Base-by-base conservation (phyloP, 2,329 filamentous ascomycete genomes). In the Decorospora gaudefroyi region DNA sequence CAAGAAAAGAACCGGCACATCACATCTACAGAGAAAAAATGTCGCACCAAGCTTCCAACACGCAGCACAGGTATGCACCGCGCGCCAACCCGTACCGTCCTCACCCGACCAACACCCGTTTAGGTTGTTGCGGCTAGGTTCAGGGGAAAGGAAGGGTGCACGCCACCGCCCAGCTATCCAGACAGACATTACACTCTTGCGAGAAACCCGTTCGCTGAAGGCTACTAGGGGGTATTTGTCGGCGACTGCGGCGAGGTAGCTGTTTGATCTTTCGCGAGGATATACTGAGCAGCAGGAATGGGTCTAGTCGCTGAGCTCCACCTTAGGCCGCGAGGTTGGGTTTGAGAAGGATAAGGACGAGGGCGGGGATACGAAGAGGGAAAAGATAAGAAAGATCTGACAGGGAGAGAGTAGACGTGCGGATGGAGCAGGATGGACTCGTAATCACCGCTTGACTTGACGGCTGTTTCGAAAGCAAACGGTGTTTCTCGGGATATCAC, bases 261-360 rank as follows among this genome's bases (percentile, higher is more conserved):
- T 56, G 39, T 58, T 76, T 69, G 59, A 68, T 77, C 23, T 78
- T 61, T 71, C 75, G 75, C 75, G 71, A 71, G 72, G 70, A 71
- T 68, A 76, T 78, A 78, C 76, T 76, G 76, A 78, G 74, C 74
- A 73, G 61, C 69, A 75, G 75, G 75, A 75, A 76, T 74, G 70
- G 64, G 60, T 67, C 73, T 76, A 69, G 72, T 76, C 74, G 57
- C 72, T 71, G 70, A 72, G 74, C 76, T 77, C 76, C 74, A 78
- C 76, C 75, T 76, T 69, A 62, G 65, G 69, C 69, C 73, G 75
- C 75, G 74, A 72, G 17, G 38, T 28, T 40, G n/a, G 23, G 19
- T 23, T 34, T 40, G 21, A 15, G 31, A 21, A 35, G 6, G 27
- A 41, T 25, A 36, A 29, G 23, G 35, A 18, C 9, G 6, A 17